Evolutionary conservation across 208 protist species (phyloP).

Genomic region (Angomonas deanei): DNA sequence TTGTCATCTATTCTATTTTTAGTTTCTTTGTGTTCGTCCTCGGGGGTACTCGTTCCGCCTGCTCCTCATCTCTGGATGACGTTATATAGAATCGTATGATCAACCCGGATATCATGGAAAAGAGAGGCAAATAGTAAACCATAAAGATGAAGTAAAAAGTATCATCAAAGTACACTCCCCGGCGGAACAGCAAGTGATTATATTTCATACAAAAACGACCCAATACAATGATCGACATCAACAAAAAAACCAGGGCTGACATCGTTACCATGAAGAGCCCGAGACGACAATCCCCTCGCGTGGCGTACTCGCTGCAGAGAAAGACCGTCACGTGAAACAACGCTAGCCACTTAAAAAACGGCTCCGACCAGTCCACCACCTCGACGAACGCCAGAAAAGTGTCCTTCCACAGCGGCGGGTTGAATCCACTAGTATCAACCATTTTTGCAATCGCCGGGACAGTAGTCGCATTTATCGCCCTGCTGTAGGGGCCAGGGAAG

Average conservation of each 20-base stretch:
- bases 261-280: conserved; percentile 33
- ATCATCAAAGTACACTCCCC: conserved; percentile 33
- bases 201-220: conserved; percentile 28
- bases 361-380: conserved; percentile 69
- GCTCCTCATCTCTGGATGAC: too few species aligned
- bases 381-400: conserved; percentile 24
- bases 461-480: conserved; percentile 16
- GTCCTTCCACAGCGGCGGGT: too few species aligned
- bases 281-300: conserved; percentile 18
- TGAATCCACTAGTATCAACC: too few species aligned
- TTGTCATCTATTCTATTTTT: too few species aligned
- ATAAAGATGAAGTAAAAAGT: conserved; percentile 50
- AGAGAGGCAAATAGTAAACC: conserved; percentile 26
- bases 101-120: conserved; percentile 10
- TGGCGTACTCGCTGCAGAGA: conserved; percentile 16
- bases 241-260: conserved; percentile 27
- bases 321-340: conserved; percentile 43
- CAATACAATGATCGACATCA: conserved; percentile 21
- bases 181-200: conserved; percentile 25
- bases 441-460: not conserved
- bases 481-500: conserved; percentile 21
- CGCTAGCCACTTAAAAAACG: conserved; percentile 58
- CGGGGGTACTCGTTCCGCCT: too few species aligned
- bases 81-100: too few species aligned
- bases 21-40: too few species aligned